These are phyloP conservation scores for Didymella lethalis DNA, from an alignment of 2,329 filamentous ascomycete species.

Conservation along the genomic window DNA sequence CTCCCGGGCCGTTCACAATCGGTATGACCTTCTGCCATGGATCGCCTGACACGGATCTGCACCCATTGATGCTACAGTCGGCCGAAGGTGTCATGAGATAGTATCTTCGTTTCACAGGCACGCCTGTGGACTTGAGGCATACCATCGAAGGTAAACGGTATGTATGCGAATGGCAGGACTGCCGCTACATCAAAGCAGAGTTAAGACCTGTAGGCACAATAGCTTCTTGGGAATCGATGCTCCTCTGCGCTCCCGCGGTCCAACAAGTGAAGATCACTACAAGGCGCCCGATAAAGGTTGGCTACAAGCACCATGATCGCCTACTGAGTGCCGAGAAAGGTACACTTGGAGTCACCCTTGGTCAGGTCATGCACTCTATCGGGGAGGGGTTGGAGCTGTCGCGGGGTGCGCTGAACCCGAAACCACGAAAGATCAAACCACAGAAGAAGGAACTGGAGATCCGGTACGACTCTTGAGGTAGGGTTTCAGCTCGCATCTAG, in stretches of 20 bases:
- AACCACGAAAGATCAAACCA: neutral
- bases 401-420: neutral
- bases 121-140: neutral
- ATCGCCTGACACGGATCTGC: neutral
- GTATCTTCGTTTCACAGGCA: neutral
- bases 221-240: neutral
- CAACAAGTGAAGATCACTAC: neutral
- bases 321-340: neutral
- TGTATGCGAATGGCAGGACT: neutral
- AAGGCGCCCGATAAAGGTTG: neutral
- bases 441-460: neutral
- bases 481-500: too few relatives aligned
- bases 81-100: neutral
- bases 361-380: neutral
- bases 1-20: neutral
- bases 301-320: neutral
- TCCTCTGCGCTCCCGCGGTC: neutral
- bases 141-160: neutral
- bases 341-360: neutral
- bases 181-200: neutral
- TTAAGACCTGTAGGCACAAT: neutral
- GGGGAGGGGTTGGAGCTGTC: neutral
- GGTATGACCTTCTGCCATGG: neutral
- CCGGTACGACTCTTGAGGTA: neutral
- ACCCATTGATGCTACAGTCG: neutral